A percentile compares a stretch with the other conserved stretches of the same genome.
Conservation (phyloP, 2,329 filamentous ascomycete species). For the Ophiostoma sp. region DNA sequence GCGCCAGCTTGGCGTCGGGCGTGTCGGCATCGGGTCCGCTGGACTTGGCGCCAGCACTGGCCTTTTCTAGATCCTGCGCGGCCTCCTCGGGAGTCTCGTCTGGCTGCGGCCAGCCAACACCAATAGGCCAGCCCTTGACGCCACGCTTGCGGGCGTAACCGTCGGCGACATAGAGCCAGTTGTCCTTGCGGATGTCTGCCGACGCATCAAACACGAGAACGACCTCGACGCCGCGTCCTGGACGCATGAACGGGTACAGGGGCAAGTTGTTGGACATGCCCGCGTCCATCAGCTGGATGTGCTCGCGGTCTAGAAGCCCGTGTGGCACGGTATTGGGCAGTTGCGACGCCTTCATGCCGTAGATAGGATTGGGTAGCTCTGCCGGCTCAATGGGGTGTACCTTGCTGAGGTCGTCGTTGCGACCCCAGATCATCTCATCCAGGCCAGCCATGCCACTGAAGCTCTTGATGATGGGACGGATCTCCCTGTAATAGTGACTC, state of each 20-base stretch:
- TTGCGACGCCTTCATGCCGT: constrained; percentile 67
- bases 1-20: constrained; percentile 57
- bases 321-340: constrained; percentile 73
- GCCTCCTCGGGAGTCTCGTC: constrained; percentile 55
- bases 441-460: constrained; percentile 70
- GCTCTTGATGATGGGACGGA: constrained; percentile 73
- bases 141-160: constrained; percentile 87
- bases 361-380: constrained; percentile 80
- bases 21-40: constrained; percentile 32
- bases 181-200: constrained; percentile 86
- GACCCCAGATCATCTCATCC: constrained; percentile 75
- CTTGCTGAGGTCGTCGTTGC: constrained; percentile 78
- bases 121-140: constrained; percentile 90
- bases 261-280: constrained; percentile 98
- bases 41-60: constrained; percentile 47
- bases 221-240: constrained; percentile 82
- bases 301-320: constrained; percentile 63
- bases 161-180: constrained; percentile 92
- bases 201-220: constrained; percentile 91
- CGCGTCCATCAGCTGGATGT: constrained; percentile 87
- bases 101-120: constrained; percentile 81
- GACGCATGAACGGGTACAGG: constrained; percentile 86
- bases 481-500: constrained; percentile 91
- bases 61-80: constrained; percentile 59
- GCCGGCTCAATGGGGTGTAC: constrained; percentile 94